A percentile compares a stretch with the other conserved stretches of the same genome.
Evolutionary conservation across 805 yeast species (phyloP).

Genomic region (Candida broadrunensis): DNA sequence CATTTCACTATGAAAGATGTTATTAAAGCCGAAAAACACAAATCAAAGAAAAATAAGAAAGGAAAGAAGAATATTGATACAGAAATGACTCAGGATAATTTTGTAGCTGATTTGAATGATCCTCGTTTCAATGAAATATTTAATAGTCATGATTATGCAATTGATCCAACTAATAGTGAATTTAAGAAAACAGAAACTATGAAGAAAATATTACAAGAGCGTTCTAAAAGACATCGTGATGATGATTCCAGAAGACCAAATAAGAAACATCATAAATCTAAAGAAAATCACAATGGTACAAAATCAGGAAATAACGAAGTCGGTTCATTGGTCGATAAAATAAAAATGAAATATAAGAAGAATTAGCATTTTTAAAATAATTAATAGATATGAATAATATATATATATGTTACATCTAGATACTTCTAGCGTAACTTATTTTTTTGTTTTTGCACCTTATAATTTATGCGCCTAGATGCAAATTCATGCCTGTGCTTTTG

Average conservation of each 20-base stretch:
- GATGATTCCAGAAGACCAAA: constrained; percentile 7
- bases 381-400: no score
- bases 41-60: constrained; percentile 45
- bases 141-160: constrained; percentile 86
- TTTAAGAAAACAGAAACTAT: constrained; percentile 84
- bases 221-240: constrained; percentile 49
- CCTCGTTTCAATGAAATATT: constrained; percentile 87
- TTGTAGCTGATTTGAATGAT: constrained; percentile 73
- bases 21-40: constrained; percentile 67
- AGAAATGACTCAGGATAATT: constrained; percentile 43
- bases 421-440: no score
- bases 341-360: constrained; percentile 41
- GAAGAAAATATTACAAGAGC: constrained; percentile 76
- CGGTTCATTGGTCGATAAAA: constrained; percentile 45
- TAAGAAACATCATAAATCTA: constrained; percentile 10
- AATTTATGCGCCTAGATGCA: background rate
- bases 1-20: constrained; percentile 83
- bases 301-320: constrained; percentile 9
- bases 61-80: constrained; percentile 52
- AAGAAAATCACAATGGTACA: background rate
- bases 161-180: constrained; percentile 91
- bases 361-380: no score
- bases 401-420: no score
- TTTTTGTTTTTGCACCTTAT: constrained; percentile 1
- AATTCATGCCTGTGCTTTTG: background rate